These are phyloP conservation scores for Perilla frutescens DNA, from an alignment of 257 asterid species.

Conservation along the genomic window DNA sequence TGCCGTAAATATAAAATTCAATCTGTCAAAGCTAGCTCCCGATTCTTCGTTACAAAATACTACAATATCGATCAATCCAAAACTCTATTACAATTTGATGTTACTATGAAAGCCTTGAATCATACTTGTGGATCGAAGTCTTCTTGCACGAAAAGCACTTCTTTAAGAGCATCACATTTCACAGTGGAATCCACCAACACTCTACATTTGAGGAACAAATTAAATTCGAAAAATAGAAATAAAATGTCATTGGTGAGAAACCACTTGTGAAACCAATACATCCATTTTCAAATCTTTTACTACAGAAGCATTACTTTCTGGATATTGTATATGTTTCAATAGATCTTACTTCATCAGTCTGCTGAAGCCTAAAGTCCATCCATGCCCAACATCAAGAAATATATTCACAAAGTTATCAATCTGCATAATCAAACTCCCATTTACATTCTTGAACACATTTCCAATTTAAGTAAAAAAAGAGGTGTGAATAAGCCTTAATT, in stretches of 20 bases:
- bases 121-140: no score
- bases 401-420: slow-evolving; percentile 66
- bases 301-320: background rate
- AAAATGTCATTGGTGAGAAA: slow-evolving; percentile 8
- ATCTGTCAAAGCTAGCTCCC: no score
- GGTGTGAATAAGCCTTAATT: no score
- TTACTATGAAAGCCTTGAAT: no score
- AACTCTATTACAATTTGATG: no score
- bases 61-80: no score
- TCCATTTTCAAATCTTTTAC: background rate
- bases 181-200: slow-evolving; percentile 23
- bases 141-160: slow-evolving; percentile 53
- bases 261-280: background rate
- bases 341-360: background rate
- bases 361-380: slow-evolving; percentile 43
- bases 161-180: background rate
- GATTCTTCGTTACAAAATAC: no score
- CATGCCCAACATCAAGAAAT: slow-evolving; percentile 67
- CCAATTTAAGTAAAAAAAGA: no score
- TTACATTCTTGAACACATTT: no score
- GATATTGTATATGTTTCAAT: background rate
- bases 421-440: slow-evolving; percentile 40
- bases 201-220: slow-evolving; percentile 21
- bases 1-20: no score
- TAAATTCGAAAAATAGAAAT: slow-evolving; percentile 13